These are phyloP conservation scores for Pyrus betulifolia DNA, from an alignment of 306 rosid genomes.

Conservation along the genomic window DNA sequence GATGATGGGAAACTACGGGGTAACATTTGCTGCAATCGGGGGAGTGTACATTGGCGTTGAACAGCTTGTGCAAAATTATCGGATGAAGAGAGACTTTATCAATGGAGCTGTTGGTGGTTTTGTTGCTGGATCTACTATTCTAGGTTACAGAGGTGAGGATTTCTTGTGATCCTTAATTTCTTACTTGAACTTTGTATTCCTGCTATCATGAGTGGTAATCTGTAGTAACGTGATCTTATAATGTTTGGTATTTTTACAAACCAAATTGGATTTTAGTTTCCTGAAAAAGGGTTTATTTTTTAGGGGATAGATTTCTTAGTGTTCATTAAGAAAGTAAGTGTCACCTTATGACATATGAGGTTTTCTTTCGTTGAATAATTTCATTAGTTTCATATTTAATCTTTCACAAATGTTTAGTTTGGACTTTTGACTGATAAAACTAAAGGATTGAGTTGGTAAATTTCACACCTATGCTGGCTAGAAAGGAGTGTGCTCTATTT, in stretches of 20 bases:
- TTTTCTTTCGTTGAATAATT: neutral
- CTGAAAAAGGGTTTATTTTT: neutral
- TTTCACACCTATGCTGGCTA: neutral
- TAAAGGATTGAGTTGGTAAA: neutral
- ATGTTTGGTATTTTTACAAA: neutral
- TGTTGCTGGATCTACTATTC: conserved; percentile 83
- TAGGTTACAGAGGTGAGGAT: conserved; percentile 74
- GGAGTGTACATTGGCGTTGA: conserved; percentile 92
- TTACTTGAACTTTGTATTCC: neutral
- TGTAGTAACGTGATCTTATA: neutral
- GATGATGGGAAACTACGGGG: conserved; percentile 87
- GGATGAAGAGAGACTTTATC: conserved; percentile 79
- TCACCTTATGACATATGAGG: neutral
- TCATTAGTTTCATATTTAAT: neutral
- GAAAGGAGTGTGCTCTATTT: neutral
- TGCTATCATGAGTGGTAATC: neutral
- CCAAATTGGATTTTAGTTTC: neutral
- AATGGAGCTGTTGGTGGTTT: conserved; percentile 98
- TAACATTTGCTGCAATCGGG: conserved; percentile 94
- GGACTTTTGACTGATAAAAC: neutral
- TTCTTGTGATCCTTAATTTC: conserved; percentile 10
- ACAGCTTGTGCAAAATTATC: conserved; percentile 71
- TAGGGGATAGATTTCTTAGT: neutral
- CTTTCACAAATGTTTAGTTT: neutral
- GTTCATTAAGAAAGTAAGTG: neutral